Conservation (phyloP, 176 grass and related monocot genomes). For the Thinopyrum elongatum region DNA sequence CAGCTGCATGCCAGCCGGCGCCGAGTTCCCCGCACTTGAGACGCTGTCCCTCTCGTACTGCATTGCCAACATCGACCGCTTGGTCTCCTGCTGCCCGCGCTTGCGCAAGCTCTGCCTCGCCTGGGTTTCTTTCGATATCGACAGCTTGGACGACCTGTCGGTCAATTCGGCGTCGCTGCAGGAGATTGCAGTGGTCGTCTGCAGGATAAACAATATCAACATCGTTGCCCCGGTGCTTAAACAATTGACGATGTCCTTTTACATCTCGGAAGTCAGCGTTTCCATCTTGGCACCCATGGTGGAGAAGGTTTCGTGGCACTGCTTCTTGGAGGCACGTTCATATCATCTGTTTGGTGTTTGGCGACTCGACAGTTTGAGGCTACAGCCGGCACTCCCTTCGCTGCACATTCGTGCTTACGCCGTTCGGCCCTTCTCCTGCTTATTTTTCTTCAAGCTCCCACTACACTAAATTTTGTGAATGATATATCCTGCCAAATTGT, state of each 20-base stretch:
- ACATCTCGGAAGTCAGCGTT: not conserved
- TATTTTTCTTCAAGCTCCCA: not conserved
- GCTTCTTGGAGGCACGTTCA: too few species aligned
- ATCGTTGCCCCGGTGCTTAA: not conserved
- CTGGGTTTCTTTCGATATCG: not conserved
- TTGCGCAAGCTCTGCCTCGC: not conserved
- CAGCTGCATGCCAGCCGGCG: not conserved
- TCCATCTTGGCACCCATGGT: not conserved
- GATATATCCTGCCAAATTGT: not conserved
- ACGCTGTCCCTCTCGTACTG: not conserved
- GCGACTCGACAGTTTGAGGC: not conserved
- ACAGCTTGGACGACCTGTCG: not conserved
- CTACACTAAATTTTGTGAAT: not conserved
- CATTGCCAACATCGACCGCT: not conserved
- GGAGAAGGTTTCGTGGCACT: not conserved
- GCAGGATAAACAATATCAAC: not conserved
- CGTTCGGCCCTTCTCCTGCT: not conserved
- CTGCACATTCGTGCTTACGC: not conserved
- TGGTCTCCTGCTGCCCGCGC: not conserved
- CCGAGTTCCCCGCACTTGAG: not conserved
- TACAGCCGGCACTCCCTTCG: too few species aligned
- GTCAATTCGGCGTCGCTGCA: not conserved
- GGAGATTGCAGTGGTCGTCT: not conserved
- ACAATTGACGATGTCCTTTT: not conserved
- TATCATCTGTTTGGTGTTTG: too few species aligned